Conservation (phyloP, 2,329 filamentous ascomycete species). For the Colletotrichum truncatum region DNA sequence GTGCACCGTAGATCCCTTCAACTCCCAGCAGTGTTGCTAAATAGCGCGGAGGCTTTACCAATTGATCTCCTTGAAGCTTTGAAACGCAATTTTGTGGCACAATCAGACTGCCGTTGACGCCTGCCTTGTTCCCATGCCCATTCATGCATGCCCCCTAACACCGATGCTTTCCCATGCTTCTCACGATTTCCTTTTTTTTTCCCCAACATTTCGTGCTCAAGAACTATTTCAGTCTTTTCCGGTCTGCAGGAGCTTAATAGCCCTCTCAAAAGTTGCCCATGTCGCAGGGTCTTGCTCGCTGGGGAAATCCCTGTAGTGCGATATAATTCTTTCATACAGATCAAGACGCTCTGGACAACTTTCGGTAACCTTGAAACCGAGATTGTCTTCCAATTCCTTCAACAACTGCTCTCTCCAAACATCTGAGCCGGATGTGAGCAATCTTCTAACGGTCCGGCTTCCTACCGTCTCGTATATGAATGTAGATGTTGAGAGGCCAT, state of each 20-base stretch:
- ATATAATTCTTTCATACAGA: neutral
- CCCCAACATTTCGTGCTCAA: too few species aligned
- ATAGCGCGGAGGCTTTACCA: too few species aligned
- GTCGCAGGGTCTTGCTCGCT: neutral
- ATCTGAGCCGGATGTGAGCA: neutral
- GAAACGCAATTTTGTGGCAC: too few species aligned
- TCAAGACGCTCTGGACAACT: neutral
- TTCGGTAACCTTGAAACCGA: neutral
- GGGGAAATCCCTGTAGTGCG: neutral
- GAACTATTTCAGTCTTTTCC: too few species aligned
- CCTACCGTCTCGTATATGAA: slow-evolving; percentile 8
- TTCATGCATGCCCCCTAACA: too few species aligned
- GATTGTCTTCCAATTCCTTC: neutral
- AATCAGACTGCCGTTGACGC: too few species aligned
- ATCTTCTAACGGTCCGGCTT: neutral
- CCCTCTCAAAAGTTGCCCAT: neutral
- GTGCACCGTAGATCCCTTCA: too few species aligned
- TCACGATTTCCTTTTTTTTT: too few species aligned
- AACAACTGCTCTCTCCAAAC: neutral
- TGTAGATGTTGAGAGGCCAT: neutral
- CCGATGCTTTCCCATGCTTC: too few species aligned
- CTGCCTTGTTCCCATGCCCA: too few species aligned
- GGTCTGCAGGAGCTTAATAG: neutral
- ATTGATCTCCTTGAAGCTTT: too few species aligned
- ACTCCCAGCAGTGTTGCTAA: too few species aligned